phyloP scores from a whole-genome alignment of 2,329 filamentous ascomycete genomes.

The Fonsecaea pedrosoi region DNA sequence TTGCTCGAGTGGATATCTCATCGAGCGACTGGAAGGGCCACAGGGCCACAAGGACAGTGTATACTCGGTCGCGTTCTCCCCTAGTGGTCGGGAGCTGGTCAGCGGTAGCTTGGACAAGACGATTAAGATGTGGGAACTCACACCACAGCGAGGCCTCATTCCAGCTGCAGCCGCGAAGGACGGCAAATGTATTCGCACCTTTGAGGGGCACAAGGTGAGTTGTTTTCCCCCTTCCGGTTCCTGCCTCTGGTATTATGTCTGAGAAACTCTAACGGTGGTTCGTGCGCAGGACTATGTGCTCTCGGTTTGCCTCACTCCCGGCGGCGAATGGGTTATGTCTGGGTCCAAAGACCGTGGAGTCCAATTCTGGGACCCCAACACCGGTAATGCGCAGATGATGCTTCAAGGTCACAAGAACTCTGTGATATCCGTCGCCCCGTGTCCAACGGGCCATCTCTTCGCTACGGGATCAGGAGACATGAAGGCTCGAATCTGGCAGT shows the following conservation, averaged over 20 bases:
- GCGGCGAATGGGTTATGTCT: conserved; percentile 93
- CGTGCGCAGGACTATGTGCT: conserved; percentile 84
- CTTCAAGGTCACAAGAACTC: conserved; percentile 98
- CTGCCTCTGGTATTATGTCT: not conserved
- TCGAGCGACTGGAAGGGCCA: conserved; percentile 89
- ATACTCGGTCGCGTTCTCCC: conserved; percentile 94
- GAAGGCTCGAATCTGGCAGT: conserved; percentile 97
- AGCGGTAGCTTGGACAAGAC: conserved; percentile 96
- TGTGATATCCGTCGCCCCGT: conserved; percentile 95
- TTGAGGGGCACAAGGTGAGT: conserved; percentile 90
- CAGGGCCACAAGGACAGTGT: conserved; percentile 97
- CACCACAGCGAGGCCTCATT: conserved; percentile 70
- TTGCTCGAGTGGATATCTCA: conserved; percentile 79
- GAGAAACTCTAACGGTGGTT: conserved; percentile 32
- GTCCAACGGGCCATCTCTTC: conserved; percentile 85
- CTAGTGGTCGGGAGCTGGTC: conserved; percentile 89
- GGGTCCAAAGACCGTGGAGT: conserved; percentile 97
- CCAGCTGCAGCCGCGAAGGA: conserved; percentile 74
- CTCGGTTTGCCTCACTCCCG: conserved; percentile 91
- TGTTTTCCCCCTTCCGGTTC: not conserved
- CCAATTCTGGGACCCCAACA: conserved; percentile 97
- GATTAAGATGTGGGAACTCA: conserved; percentile 99
- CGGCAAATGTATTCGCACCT: conserved; percentile 93
- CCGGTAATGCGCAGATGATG: conserved; percentile 95
- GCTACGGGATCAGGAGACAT: conserved; percentile 97